Base-by-base conservation (phyloP, 768 basidiomycete genomes). In the Auricularia heimuer region DNA sequence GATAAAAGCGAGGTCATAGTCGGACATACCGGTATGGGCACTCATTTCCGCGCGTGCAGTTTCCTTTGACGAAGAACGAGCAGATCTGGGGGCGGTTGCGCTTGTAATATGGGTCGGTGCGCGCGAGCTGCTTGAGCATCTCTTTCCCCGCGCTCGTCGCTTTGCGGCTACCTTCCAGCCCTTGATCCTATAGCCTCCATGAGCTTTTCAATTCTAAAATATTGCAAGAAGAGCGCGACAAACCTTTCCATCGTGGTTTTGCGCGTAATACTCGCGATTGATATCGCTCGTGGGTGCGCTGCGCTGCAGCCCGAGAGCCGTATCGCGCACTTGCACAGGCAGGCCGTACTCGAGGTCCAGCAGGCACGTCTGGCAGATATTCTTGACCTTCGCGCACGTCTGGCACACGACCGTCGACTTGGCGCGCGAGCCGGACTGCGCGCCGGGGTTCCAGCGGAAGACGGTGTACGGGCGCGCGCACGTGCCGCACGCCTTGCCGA, bases 361-460 rank as follows among this genome's bases (percentile, higher is more conserved):
- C 35, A 99, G 80, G 75, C 97, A 99, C 1, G 95, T 98, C 78
- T 98, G 97, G 79, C 97, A 99, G 63, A 97, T 88, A 72, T 94
- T 94, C 79, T 92, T 92, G 69, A 93, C 86, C 78, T 98, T 98
- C 61, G 95, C 91, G 70, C 96, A 98, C 3, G 95, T 96, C 75
- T 96, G 95, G 77, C 94, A 97, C 67, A 98, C 87, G 67, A 97
- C 94, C 11, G 97, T 99, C 66, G 93, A 90, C 81, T 98, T 98
- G 85, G 85, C 98, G 35, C 96, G 87, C 74, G 87, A 89, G 51
- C 94, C 96, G 3, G 87, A 79, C 24, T 29, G 29, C 42, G 33
- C 67, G 56, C 97, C 97, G 2, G 97, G 95, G 72, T 98, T 96
- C 97, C 97, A 99, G 47, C 94, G 89, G 78, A 99, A 99, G 70